These are phyloP conservation scores for Berkeleyomyces rouxiae DNA, from an alignment of 2,329 filamentous ascomycete species.

Conservation along the genomic window DNA sequence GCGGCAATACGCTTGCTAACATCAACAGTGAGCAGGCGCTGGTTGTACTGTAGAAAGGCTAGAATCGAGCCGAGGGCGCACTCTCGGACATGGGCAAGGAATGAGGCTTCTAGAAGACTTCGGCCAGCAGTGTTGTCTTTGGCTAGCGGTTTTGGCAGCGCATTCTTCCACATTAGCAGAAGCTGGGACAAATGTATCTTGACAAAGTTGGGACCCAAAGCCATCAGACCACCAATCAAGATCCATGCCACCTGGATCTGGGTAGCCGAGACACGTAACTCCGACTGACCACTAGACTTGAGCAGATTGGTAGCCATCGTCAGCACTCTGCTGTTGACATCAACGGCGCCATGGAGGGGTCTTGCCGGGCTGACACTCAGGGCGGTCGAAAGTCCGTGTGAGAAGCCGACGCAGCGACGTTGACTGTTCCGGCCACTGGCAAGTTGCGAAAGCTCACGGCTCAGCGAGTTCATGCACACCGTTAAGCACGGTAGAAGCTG, in stretches of 20 bases:
- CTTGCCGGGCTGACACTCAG: conserved; percentile 78
- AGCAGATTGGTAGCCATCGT: conserved; percentile 81
- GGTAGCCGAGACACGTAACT: conserved; percentile 77
- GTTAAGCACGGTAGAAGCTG: conserved; percentile 83
- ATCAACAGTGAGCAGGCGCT: conserved; percentile 77
- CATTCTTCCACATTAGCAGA: conserved; percentile 91
- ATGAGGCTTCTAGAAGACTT: conserved; percentile 76
- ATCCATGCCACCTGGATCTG: conserved; percentile 98
- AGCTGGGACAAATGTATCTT: conserved; percentile 95
- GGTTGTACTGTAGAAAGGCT: conserved; percentile 87
- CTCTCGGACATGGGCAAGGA: conserved; percentile 84
- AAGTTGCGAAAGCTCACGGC: conserved; percentile 66
- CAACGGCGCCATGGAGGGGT: conserved; percentile 84
- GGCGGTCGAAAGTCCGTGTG: conserved; percentile 78
- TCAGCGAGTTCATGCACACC: conserved; percentile 91
- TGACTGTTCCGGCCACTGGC: conserved; percentile 52
- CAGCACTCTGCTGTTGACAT: conserved; percentile 82
- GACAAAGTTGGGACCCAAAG: conserved; percentile 90
- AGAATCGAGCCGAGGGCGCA: conserved; percentile 84
- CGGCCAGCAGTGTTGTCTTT: conserved; percentile 78
- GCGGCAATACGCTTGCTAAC: conserved; percentile 81
- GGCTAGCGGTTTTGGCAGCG: conserved; percentile 80
- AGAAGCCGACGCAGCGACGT: conserved; percentile 73
- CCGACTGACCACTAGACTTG: conserved; percentile 81
- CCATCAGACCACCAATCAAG: conserved; percentile 89